A percentile compares a stretch with the other conserved stretches of the same genome.
These are phyloP conservation scores for Mentha longifolia DNA, from an alignment of 257 asterid genomes.

Conservation along the genomic window DNA sequence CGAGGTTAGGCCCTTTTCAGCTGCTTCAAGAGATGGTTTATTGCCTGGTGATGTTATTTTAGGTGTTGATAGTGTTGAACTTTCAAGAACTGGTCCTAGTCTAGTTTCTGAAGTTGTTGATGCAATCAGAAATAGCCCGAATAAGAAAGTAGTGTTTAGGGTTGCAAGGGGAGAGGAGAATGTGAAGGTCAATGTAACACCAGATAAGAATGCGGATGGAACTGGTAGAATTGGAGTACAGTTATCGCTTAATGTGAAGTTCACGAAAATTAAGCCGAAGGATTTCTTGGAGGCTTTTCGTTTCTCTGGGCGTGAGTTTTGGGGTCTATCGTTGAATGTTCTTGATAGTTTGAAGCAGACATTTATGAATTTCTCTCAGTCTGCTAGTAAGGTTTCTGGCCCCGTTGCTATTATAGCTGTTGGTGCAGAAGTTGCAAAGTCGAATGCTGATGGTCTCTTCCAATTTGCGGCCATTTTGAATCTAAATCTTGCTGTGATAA, in stretches of 20 bases:
- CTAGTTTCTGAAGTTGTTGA: slow-evolving; percentile 86
- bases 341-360: slow-evolving; percentile 85
- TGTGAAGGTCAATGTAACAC: slow-evolving; percentile 63
- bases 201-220: slow-evolving; percentile 81
- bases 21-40: slow-evolving; percentile 85
- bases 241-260: slow-evolving; percentile 77
- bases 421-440: slow-evolving; percentile 96
- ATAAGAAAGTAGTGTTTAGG: slow-evolving; percentile 58
- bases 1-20: slow-evolving; percentile 89
- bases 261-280: slow-evolving; percentile 64
- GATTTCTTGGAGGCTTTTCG: slow-evolving; percentile 61
- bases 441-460: slow-evolving; percentile 85
- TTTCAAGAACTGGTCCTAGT: slow-evolving; percentile 61
- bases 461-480: slow-evolving; percentile 92
- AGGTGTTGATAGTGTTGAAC: slow-evolving; percentile 64
- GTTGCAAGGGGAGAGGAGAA: slow-evolving; percentile 62
- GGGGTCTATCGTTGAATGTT: slow-evolving; percentile 76
- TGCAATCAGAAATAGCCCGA: slow-evolving; percentile 65
- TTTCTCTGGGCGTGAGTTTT: slow-evolving; percentile 80
- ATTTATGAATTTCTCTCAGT: slow-evolving; percentile 77
- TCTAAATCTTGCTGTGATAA: slow-evolving; percentile 89
- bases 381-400: slow-evolving; percentile 95
- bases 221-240: slow-evolving; percentile 91
- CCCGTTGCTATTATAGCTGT: slow-evolving; percentile 98
- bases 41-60: slow-evolving; percentile 87